Evolutionary conservation across 2,329 filamentous ascomycete genomes (phyloP).

Genomic region (Sphaerostilbella broomeana): DNA sequence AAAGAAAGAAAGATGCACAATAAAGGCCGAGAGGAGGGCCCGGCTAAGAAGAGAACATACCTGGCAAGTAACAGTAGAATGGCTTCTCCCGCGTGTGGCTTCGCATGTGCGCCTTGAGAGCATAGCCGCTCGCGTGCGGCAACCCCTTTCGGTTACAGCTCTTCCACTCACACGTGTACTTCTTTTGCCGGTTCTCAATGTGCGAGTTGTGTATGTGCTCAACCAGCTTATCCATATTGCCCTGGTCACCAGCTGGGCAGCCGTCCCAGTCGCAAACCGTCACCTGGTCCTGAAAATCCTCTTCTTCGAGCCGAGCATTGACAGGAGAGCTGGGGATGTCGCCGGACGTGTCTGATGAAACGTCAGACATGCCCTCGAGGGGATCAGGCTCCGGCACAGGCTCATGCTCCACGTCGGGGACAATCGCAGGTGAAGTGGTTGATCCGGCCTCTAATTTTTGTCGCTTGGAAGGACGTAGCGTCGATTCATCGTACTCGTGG

Average conservation of each 20-base stretch:
- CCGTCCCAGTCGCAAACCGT: slow-evolving; percentile 73
- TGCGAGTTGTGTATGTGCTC: slow-evolving; percentile 88
- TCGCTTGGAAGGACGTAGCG: slow-evolving; percentile 41
- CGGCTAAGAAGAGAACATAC: slow-evolving; percentile 40
- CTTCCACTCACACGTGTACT: slow-evolving; percentile 97
- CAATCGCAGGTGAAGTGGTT: slow-evolving; percentile 38
- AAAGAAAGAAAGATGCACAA: background rate
- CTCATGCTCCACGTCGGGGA: slow-evolving; percentile 38
- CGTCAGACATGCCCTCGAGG: slow-evolving; percentile 57
- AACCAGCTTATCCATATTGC: slow-evolving; percentile 76
- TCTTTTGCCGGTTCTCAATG: slow-evolving; percentile 88
- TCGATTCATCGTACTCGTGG: slow-evolving; percentile 31
- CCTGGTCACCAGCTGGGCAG: slow-evolving; percentile 62
- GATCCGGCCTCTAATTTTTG: slow-evolving; percentile 40
- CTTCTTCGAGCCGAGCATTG: slow-evolving; percentile 63
- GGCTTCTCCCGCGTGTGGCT: slow-evolving; percentile 98
- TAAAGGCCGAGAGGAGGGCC: background rate
- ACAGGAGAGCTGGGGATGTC: slow-evolving; percentile 68
- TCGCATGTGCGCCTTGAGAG: slow-evolving; percentile 92
- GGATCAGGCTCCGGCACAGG: slow-evolving; percentile 44
- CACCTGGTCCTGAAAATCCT: slow-evolving; percentile 70
- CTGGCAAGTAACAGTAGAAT: slow-evolving; percentile 91
- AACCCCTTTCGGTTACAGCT: slow-evolving; percentile 84
- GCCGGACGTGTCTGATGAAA: slow-evolving; percentile 87
- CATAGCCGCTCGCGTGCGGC: slow-evolving; percentile 91